Percentiles rank a stretch among this genome's conserved stretches.
Conservation (phyloP, 2,329 filamentous ascomycete genomes). For the Rhynchosporium secalis region DNA sequence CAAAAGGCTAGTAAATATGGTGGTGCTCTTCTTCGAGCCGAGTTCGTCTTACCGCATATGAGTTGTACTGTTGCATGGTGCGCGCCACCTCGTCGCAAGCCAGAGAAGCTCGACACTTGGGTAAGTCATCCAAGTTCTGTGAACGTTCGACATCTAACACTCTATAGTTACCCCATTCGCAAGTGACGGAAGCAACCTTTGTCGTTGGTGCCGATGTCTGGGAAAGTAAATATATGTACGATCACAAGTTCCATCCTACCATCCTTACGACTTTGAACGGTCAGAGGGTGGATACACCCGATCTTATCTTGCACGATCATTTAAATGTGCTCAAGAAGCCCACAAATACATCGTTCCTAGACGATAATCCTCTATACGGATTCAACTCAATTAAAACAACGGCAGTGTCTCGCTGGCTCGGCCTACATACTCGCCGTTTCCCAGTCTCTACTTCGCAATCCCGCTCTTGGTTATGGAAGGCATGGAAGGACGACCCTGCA, state of each 20-base stretch:
- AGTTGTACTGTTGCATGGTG: slow-evolving; percentile 54
- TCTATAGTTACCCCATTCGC: slow-evolving; percentile 54
- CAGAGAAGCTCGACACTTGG: slow-evolving; percentile 47
- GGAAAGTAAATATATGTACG: slow-evolving; percentile 49
- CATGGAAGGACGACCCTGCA: slow-evolving; percentile 47
- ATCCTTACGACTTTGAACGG: slow-evolving; percentile 51
- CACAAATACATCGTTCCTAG: slow-evolving; percentile 45
- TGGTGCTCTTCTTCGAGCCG: slow-evolving; percentile 54
- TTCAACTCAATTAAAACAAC: slow-evolving; percentile 41
- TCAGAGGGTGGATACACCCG: slow-evolving; percentile 49
- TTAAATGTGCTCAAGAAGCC: slow-evolving; percentile 46
- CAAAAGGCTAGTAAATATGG: slow-evolving; percentile 53
- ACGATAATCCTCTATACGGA: slow-evolving; percentile 54
- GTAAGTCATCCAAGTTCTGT: slow-evolving; percentile 43
- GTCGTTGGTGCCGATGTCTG: slow-evolving; percentile 53
- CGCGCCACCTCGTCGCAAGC: slow-evolving; percentile 49
- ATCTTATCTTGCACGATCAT: slow-evolving; percentile 51
- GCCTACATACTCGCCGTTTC: slow-evolving; percentile 40
- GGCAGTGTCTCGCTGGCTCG: slow-evolving; percentile 38
- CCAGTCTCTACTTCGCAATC: slow-evolving; percentile 45
- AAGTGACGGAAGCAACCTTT: slow-evolving; percentile 55
- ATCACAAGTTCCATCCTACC: slow-evolving; percentile 48
- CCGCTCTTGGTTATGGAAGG: slow-evolving; percentile 47
- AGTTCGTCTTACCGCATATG: slow-evolving; percentile 53
- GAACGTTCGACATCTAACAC: slow-evolving; percentile 47